A percentile compares a stretch with the other conserved stretches of the same genome.
Evolutionary conservation across 108 stramenopile species (phyloP).

Genomic region (Thalassiosira profunda): DNA sequence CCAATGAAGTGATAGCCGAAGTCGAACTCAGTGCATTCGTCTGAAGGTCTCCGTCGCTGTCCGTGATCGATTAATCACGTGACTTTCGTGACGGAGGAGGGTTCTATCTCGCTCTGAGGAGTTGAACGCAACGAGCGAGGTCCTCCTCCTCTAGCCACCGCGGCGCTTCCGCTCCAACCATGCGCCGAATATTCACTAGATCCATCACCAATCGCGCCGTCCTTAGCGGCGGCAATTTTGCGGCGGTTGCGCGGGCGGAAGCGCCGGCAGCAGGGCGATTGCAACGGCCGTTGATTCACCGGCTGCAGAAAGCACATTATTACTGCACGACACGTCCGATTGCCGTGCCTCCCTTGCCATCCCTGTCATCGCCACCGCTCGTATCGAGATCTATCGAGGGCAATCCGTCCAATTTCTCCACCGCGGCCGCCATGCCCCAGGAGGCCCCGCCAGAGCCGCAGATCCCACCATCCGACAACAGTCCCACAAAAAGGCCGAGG

Average conservation of each 20-base stretch:
- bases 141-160: too few species aligned
- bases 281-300: not conserved
- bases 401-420: slow-evolving; percentile 9
- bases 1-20: too few species aligned
- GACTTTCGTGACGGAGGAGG: too few species aligned
- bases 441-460: not conserved
- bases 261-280: not conserved
- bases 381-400: not conserved
- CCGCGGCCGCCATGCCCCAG: slow-evolving; percentile 11
- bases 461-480: not conserved
- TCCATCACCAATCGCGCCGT: not conserved
- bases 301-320: not conserved
- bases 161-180: too few species aligned
- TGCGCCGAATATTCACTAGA: too few species aligned
- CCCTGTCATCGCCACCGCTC: too few species aligned
- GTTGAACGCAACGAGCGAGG: too few species aligned
- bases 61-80: too few species aligned
- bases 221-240: not conserved
- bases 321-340: not conserved
- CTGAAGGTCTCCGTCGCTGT: too few species aligned
- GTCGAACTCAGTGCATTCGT: too few species aligned
- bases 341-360: too few species aligned
- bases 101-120: too few species aligned
- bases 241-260: not conserved
- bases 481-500: not conserved